phyloP scores from a whole-genome alignment of 306 rosid species.

The Pterocarpus macrocarpus region DNA sequence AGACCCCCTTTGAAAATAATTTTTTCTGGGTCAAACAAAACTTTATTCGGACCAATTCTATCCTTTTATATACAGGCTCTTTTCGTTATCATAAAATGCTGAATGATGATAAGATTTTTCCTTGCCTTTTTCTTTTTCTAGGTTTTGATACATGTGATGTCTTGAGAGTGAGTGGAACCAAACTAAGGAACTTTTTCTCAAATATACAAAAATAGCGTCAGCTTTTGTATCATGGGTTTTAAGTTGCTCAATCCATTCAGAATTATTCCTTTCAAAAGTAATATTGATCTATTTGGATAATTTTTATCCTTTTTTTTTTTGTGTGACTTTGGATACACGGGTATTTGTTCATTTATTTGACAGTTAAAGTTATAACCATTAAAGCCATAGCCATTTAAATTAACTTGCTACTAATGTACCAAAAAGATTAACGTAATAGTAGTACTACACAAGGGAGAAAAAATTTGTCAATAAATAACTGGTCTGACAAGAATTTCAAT shows the following conservation, averaged over 20 bases:
- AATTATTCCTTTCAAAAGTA: conserved; percentile 33
- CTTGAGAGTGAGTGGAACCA: conserved; percentile 51
- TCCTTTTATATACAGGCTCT: conserved; percentile 41
- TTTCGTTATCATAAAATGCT: conserved; percentile 49
- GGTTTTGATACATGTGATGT: conserved; percentile 44
- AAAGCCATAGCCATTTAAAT: conserved; percentile 19
- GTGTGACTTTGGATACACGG: neutral
- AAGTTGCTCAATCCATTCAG: conserved; percentile 37
- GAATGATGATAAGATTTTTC: conserved; percentile 46
- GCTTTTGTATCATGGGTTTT: conserved; percentile 41
- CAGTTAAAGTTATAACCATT: conserved; percentile 32
- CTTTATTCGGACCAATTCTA: conserved; percentile 45
- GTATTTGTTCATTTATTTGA: conserved; percentile 24
- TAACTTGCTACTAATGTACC: neutral
- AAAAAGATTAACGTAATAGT: too few species aligned
- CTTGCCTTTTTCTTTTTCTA: conserved; percentile 38
- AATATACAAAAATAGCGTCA: conserved; percentile 36
- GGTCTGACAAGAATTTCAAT: conserved; percentile 19
- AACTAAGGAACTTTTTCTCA: conserved; percentile 44
- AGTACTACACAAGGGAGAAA: neutral
- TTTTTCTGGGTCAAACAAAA: conserved; percentile 47
- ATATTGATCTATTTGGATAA: conserved; percentile 16
- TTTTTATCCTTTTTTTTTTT: neutral
- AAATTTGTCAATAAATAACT: neutral
- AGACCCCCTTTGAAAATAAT: conserved; percentile 32